These are phyloP conservation scores for Fraxinus velutina DNA, from an alignment of 305 asterid genomes.

Conservation along the genomic window DNA sequence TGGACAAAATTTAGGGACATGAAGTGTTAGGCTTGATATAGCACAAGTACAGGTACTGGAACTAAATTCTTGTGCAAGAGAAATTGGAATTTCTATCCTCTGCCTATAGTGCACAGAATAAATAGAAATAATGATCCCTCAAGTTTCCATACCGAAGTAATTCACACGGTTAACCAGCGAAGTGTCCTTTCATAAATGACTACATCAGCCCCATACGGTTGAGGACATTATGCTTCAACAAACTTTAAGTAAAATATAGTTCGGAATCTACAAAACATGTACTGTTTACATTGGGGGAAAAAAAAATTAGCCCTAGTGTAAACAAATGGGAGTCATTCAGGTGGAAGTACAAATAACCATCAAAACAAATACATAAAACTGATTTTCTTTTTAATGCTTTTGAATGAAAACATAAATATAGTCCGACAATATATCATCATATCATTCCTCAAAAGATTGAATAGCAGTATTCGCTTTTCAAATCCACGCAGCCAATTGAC, in stretches of 20 bases:
- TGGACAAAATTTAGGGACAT: slow-evolving; percentile 4
- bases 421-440: not conserved
- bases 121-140: not conserved
- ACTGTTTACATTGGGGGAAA: not conserved
- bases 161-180: not conserved
- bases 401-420: not conserved
- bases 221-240: not conserved
- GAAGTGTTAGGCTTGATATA: not conserved
- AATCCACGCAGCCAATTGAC: not conserved
- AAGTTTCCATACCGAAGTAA: not conserved
- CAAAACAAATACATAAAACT: not conserved
- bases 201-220: not conserved
- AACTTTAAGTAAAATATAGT: not conserved
- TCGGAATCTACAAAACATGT: not conserved
- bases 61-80: not conserved
- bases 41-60: not conserved
- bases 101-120: not conserved
- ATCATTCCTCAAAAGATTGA: not conserved
- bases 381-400: not conserved
- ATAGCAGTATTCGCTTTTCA: not conserved
- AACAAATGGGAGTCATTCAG: not conserved
- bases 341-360: not conserved
- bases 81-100: slow-evolving; percentile 4
- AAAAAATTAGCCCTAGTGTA: not conserved
- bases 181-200: not conserved